A percentile compares a stretch with the other conserved stretches of the same genome.
Conservation (phyloP, 805 yeast species). For the Barnettozyma salicaria region DNA sequence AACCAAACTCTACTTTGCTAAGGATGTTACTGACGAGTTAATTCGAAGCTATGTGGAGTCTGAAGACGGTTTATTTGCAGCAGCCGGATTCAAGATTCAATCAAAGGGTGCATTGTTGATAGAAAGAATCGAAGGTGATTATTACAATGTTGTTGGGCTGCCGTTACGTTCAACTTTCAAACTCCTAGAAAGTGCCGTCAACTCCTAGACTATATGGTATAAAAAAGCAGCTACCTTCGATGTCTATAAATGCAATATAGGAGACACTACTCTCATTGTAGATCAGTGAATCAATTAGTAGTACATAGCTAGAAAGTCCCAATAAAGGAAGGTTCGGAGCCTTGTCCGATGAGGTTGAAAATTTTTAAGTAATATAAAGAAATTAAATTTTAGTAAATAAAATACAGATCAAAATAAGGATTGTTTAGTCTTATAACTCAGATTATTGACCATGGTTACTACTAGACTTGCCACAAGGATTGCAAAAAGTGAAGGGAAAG, state of each 20-base stretch:
- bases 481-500: slow-evolving; percentile 8
- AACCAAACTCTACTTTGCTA: slow-evolving; percentile 38
- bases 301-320: no score
- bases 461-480: slow-evolving; percentile 7
- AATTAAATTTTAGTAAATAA: no score
- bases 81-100: slow-evolving; percentile 91
- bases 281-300: no score
- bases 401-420: no score
- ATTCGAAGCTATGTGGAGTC: slow-evolving; percentile 56
- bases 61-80: slow-evolving; percentile 74
- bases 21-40: slow-evolving; percentile 44
- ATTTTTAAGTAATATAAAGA: no score
- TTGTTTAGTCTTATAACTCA: no score
- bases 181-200: slow-evolving; percentile 30
- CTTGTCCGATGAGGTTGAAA: no score
- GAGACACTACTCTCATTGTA: no score
- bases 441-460: slow-evolving; percentile 2
- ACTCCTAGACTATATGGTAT: background rate
- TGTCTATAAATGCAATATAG: no score
- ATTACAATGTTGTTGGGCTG: slow-evolving; percentile 79
- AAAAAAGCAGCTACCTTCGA: background rate
- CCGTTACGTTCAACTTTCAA: slow-evolving; percentile 59
- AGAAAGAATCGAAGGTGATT: slow-evolving; percentile 67
- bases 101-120: slow-evolving; percentile 64
- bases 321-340: no score